Evolutionary conservation across 1,284 basidiomycete genomes (phyloP).

Genomic region (Cutaneotrichosporon sp.): DNA sequence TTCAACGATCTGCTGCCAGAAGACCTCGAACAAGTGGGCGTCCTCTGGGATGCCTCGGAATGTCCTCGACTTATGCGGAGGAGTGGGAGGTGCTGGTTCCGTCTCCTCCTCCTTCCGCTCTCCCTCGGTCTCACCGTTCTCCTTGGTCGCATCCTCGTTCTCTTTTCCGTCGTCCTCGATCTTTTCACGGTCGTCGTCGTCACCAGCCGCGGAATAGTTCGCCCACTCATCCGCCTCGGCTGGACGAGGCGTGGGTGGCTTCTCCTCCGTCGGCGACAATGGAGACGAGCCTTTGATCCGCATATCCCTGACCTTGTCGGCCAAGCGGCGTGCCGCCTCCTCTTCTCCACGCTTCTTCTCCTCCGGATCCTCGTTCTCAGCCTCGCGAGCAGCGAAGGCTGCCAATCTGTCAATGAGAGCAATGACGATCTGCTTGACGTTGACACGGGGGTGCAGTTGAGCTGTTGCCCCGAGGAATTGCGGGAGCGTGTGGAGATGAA

Average conservation of each 20-base stretch:
- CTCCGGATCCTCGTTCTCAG: constrained; percentile 86
- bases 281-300: constrained; percentile 50
- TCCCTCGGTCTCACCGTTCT: constrained; percentile 15
- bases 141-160: constrained; percentile 1
- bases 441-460: constrained; percentile 89
- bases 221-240: constrained; percentile 41
- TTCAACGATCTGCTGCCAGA: constrained; percentile 96
- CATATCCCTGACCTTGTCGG: constrained; percentile 67
- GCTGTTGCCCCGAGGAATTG: constrained; percentile 91
- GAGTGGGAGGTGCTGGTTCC: background rate
- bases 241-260: constrained; percentile 28
- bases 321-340: constrained; percentile 75
- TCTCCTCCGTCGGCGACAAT: constrained; percentile 10
- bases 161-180: background rate
- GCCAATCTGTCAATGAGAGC: constrained; percentile 92
- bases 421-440: constrained; percentile 94
- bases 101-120: constrained; percentile 14
- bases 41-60: constrained; percentile 90
- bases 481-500: constrained; percentile 84
- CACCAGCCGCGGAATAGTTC: constrained; percentile 12
- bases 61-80: constrained; percentile 49
- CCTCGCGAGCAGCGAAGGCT: constrained; percentile 85
- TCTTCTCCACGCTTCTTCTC: constrained; percentile 86
- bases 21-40: constrained; percentile 89
- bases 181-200: background rate